Base-by-base conservation (phyloP, 139 green algal genomes). In the Coccomyxa sp. region DNA sequence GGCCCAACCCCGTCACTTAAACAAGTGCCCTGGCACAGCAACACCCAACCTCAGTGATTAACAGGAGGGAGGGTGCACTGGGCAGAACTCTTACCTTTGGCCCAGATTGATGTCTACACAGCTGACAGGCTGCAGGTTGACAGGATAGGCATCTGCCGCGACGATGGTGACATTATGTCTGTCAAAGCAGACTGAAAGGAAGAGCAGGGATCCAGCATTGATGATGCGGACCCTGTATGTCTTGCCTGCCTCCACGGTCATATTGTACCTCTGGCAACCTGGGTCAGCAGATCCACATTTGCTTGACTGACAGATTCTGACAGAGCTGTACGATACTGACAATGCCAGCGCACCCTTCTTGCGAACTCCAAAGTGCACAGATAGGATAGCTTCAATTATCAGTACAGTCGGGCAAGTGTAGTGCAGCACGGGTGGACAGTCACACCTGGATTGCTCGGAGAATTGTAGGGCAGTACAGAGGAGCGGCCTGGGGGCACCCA, bases 61-160 rank as follows among this genome's bases (percentile, higher is more conserved):
- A 64, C 18, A 18, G 1, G 27, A 18, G 27, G 12, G 14, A 58
- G 33, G 73, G 39, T 35, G 24, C 73, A 68, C 9, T 16, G 39
- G 38, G 39, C 29, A 8, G 68, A 0, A 68, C 36, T 2, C 79
- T 12, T 58, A 93, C 86, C 90, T 83, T 78, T 94, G 90, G 22
- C 90, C 90, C 0, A 74, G 78, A 78, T 92, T 93, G 75, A 94
- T 58, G 76, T 93, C 88, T 0, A 94, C 73, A 55, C 87, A 93
- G 41, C 58, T 44, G 6, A 81, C 44, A 2, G 40, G 3, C 33
- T 75, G 58, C 14, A 85, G 85, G 38, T 89, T 79, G 24, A 83
- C 77, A 0, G 90, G 87, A 10, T 78, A 77, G 8, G 74, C 84
- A 54, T 94, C 90, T 0, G 83, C 82, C 2, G 88, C 86, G 8